Base-by-base conservation (phyloP, 2,329 filamentous ascomycete species). In the Tolypocladium guangdongense region DNA sequence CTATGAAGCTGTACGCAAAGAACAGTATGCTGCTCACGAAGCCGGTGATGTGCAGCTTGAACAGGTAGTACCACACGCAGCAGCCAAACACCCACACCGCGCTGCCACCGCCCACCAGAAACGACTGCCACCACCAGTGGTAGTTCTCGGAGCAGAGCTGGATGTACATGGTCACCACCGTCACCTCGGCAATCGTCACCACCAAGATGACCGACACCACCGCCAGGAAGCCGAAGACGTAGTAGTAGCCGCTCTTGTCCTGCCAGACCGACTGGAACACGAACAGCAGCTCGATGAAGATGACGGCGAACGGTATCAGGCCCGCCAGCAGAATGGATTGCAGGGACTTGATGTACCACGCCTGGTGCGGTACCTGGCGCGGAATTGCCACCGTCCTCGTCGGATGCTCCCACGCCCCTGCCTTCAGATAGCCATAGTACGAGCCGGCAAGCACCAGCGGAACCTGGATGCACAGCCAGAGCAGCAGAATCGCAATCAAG, bases 61-160 rank as follows among this genome's bases (percentile, higher is more conserved):
- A 83, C 61, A 83, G 78, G 70, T 89, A 95, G 72, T 92, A 95
- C 84, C 88, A 95, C 50, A 85, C 74, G 66, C 87, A 88, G 72
- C 93, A 95, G 38, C 81, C 66, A 65, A 92, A 93, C 38, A 95
- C 81, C 88, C 89, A 95, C 56, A 89, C 68, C 7, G 86, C 81
- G 60, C 84, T 89, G 60, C 84, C 82, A 49, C 85, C 86, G 46
- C 90, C 90, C 10, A 90, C 81, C 49, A 88, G 71, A 72, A 95
- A 93, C 51, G 86, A 89, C 67, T 88, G 87, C 89, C 89, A 95
- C 88, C 88, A 93, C 90, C 90, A 95, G 66, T 89, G 81, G 70
- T 93, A 86, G 68, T 95, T 90, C 78, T 95, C 90, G 2, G 82
- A 78, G 71, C 88, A 92, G 20, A 95, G 80, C 70, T 89, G 86